Percentiles rank a stretch among this genome's conserved stretches.
Evolutionary conservation across 2,329 filamentous ascomycete species (phyloP).

Genomic region (Aotearoamyces nothofagi): DNA sequence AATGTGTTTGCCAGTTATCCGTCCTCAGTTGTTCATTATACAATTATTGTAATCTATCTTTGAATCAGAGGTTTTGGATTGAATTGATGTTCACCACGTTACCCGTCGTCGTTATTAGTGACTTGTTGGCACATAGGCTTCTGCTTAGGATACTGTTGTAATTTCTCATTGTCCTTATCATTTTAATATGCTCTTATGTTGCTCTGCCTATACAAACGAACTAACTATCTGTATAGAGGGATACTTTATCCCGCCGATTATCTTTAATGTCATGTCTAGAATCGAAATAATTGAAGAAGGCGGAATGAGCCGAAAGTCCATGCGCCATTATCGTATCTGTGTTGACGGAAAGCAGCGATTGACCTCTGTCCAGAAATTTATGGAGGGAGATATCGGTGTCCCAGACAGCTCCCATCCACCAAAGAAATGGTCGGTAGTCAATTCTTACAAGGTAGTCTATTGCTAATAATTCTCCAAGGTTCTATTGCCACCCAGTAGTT

Average conservation of each 20-base stretch:
- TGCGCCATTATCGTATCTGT: conserved; percentile 20
- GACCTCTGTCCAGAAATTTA: conserved; percentile 27
- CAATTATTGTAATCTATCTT: no score
- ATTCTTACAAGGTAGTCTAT: neutral
- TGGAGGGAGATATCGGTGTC: conserved; percentile 27
- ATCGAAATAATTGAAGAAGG: conserved; percentile 6
- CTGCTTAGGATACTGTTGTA: no score
- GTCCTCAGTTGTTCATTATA: no score
- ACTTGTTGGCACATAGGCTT: no score
- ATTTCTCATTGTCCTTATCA: no score
- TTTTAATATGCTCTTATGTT: no score
- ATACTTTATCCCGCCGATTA: conserved; percentile 29
- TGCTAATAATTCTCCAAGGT: conserved; percentile 9
- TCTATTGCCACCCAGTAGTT: conserved; percentile 15
- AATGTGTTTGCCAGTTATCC: no score
- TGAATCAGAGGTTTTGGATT: no score
- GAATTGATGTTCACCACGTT: no score
- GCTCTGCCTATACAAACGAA: no score
- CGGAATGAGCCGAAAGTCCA: conserved; percentile 5
- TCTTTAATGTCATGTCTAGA: conserved; percentile 23
- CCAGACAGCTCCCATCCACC: conserved; percentile 22
- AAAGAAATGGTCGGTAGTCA: conserved; percentile 24
- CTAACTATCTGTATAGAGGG: no score
- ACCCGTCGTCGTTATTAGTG: no score
- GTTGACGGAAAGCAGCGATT: conserved; percentile 33